Evolutionary conservation across 208 protist species (phyloP), one percentile per base, ranked within the genome.

Genomic region (Leptomonas seymouri): DNA sequence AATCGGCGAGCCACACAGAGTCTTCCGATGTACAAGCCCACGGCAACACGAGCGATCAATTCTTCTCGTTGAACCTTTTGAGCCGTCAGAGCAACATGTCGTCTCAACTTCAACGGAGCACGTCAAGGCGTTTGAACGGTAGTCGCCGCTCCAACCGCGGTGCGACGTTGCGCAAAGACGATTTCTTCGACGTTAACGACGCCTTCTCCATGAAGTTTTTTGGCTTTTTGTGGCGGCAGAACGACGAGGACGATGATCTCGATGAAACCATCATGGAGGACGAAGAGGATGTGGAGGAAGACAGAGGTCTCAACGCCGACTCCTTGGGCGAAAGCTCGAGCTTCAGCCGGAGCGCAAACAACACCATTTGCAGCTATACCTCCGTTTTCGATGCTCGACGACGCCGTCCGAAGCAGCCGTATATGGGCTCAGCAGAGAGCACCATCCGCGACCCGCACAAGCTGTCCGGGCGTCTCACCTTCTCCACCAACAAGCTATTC

Each of bases 201-300:
- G 62, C 87, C 18, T 89, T 91, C 63, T 81, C 86, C 11, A 73
- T 75, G 7, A 79, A 81, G 51, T 71, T 91, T 58, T 91, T 91
- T 36, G 66, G 77, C 15, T 91, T 89, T 58, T 64, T 91, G 9
- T 76, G 71, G 71, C 8, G 21, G 14, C 46, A n/a, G 6, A 21
- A 57, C 54, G 61, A 75, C 30, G 49, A 46, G 9, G 62, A 76
- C n/a, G 63, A 65, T 18, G 31, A 58, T 15, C 7, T n/a, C 4
- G 23, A 68, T 46, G 71, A 34, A n/a, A 21, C 28, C 14, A 39
- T 42, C 31, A 21, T 11, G 6, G 51, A 41, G 12, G 71, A 54
- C 21, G 44, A 45, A 1, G 56, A 44, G 21, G n/a, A 20, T 3
- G 56, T 31, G 18, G 62, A 64, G 11, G 23, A 69, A 21, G 44